These are phyloP conservation scores for Phaeosphaeria sp. DNA, from an alignment of 2,329 filamentous ascomycete genomes.

Conservation along the genomic window DNA sequence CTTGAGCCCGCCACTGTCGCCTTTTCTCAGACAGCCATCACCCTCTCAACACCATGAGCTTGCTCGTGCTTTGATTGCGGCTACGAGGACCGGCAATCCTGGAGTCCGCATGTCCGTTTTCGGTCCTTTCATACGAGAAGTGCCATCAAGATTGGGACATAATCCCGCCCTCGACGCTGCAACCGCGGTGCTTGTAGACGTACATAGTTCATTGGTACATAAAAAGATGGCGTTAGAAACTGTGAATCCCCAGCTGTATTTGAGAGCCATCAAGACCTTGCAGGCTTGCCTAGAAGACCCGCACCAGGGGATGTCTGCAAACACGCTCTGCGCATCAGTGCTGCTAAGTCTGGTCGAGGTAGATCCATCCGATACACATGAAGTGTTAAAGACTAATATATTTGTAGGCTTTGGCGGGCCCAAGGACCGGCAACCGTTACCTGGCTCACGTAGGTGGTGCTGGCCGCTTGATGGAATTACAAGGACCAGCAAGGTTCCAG, in stretches of 20 bases:
- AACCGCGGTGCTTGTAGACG: slow-evolving; percentile 37
- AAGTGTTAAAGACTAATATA: not conserved
- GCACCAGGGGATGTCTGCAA: slow-evolving; percentile 37
- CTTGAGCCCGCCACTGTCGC: slow-evolving; percentile 20
- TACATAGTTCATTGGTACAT: slow-evolving; percentile 33
- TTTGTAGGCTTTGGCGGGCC: slow-evolving; percentile 38
- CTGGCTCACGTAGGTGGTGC: slow-evolving; percentile 42
- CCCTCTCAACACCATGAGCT: slow-evolving; percentile 36
- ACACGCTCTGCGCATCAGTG: slow-evolving; percentile 43
- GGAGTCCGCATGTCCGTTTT: slow-evolving; percentile 42
- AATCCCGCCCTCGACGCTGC: slow-evolving; percentile 41
- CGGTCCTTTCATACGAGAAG: slow-evolving; percentile 39
- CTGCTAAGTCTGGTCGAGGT: slow-evolving; percentile 43
- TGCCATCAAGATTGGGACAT: slow-evolving; percentile 39
- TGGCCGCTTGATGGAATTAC: slow-evolving; percentile 40
- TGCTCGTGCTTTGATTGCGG: slow-evolving; percentile 33
- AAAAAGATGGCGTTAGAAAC: slow-evolving; percentile 30
- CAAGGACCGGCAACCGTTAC: slow-evolving; percentile 38
- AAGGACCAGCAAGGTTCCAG: slow-evolving; percentile 33
- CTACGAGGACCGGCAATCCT: slow-evolving; percentile 29
- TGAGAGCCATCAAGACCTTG: slow-evolving; percentile 39
- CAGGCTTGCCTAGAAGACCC: slow-evolving; percentile 37
- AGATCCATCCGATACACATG: not conserved
- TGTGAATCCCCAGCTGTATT: slow-evolving; percentile 34
- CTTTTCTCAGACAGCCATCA: slow-evolving; percentile 29